Percentiles rank a stretch among this genome's conserved stretches.
Evolutionary conservation across 1,284 basidiomycete genomes (phyloP).

Genomic region (Pyrrhoderma noxium): DNA sequence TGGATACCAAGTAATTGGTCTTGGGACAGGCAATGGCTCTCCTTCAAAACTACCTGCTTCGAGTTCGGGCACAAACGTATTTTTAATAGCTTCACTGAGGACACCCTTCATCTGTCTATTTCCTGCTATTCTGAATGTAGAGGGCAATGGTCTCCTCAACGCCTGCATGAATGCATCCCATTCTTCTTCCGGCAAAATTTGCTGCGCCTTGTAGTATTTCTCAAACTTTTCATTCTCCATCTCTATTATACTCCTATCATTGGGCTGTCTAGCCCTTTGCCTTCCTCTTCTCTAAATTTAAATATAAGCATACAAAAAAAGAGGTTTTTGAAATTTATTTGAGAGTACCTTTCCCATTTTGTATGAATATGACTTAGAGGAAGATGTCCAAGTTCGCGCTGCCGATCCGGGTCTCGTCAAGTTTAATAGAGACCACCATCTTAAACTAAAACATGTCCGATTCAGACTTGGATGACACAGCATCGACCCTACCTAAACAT

Average conservation of each 20-base stretch:
- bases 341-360: conserved; percentile 1
- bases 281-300: conserved; percentile 9
- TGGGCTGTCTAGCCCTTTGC: conserved; percentile 2
- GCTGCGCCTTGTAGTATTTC: conserved; percentile 72
- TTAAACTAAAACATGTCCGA: conserved; percentile 4
- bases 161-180: conserved; percentile 73
- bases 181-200: conserved; percentile 65
- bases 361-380: no score
- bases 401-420: no score
- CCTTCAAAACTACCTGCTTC: conserved; percentile 75
- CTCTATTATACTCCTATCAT: conserved; percentile 41
- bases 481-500: conserved; percentile 4
- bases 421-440: no score
- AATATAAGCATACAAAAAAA: background rate
- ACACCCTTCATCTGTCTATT: conserved; percentile 74
- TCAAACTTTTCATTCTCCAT: conserved; percentile 72
- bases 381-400: no score
- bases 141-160: conserved; percentile 75
- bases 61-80: conserved; percentile 74
- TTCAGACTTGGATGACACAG: conserved; percentile 9
- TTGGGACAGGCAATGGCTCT: conserved; percentile 70
- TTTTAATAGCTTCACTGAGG: conserved; percentile 67
- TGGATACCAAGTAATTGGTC: conserved; percentile 89
- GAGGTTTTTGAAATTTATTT: background rate
- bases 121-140: conserved; percentile 91